Evolutionary conservation across 352 stramenopile genomes (phyloP), one percentile per base, ranked within the genome.

Genomic region (Globisporangium heterothallicum): DNA sequence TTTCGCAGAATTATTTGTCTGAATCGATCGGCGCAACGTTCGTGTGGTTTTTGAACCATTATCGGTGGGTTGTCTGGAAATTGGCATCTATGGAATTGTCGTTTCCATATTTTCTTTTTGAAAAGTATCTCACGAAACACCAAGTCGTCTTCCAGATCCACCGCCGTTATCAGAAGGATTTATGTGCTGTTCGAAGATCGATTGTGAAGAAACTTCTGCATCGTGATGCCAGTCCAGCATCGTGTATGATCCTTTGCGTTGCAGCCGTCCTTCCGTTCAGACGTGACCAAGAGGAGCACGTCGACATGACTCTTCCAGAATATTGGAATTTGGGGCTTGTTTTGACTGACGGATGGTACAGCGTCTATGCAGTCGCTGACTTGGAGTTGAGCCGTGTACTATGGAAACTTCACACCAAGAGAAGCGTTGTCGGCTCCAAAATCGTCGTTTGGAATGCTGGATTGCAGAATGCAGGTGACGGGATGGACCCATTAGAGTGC

Each of bases 301-400:
- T 68, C 3, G 69, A 83, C 24, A 58, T 72, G 40, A 63, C 70
- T 41, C 61, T 72, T n/a, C 74, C 72, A 7, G 50, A 71, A 3
- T 66, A 70, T 38, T 85, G 70, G 70, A 83, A 82, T 25, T 42
- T 87, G 47, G 65, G 72, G 7, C 52, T 84, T 16, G 77, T 91
- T 26, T 56, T 91, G 12, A 88, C 74, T 1, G 79, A 91, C 61
- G 79, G 79, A 21, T 87, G 79, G 79, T 86, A 91, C 58, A 73
- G 63, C 24, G 58, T 87, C 4, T 84, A 86, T 30, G 74, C 63
- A 21, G 59, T 87, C 12, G 74, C 77, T 35, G 77, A 87, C 49
- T 35, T 50, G 9, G 49, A 63, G 6, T 48, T 88, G 26, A 59
- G 61, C 24, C 58, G 56, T n/a, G 51, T 59, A 5, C 46, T 88